Conservation (phyloP, 805 yeast species). For the Kodamaea kaohsiungensis region DNA sequence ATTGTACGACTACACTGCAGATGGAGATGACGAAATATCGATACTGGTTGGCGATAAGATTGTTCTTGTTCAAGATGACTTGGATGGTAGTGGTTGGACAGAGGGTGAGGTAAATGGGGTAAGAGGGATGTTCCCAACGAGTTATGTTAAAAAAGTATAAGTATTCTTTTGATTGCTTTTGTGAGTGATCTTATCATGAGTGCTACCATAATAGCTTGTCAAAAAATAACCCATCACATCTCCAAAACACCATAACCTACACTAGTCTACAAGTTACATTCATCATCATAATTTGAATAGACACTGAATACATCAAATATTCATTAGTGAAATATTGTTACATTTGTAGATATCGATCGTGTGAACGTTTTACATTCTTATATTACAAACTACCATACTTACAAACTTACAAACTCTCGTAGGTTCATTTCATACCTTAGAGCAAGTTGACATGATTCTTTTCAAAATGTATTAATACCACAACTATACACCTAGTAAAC, state of each 20-base stretch:
- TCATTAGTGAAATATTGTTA: not conserved
- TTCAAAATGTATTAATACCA: constrained; percentile 6
- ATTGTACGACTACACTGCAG: constrained; percentile 72
- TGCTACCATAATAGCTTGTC: too few species aligned
- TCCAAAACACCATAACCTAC: too few species aligned
- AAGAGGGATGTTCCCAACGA: constrained; percentile 75
- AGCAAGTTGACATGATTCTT: not conserved
- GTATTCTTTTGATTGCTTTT: too few species aligned
- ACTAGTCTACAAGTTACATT: not conserved
- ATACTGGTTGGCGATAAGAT: constrained; percentile 74
- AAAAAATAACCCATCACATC: too few species aligned
- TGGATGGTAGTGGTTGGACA: constrained; percentile 91
- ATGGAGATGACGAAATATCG: constrained; percentile 76
- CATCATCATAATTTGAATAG: not conserved
- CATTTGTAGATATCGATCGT: not conserved
- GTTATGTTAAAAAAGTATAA: constrained; percentile 54
- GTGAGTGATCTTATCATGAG: too few species aligned
- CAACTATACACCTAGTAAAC: constrained; percentile 32
- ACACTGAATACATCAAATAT: not conserved
- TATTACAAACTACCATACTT: too few species aligned
- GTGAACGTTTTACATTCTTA: not conserved
- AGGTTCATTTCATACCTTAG: too few species aligned
- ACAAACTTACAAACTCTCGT: too few species aligned
- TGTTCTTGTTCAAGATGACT: constrained; percentile 54
- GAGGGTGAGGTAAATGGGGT: constrained; percentile 75